Evolutionary conservation across 768 basidiomycete genomes (phyloP).

Genomic region (Suillus tomentosus): DNA sequence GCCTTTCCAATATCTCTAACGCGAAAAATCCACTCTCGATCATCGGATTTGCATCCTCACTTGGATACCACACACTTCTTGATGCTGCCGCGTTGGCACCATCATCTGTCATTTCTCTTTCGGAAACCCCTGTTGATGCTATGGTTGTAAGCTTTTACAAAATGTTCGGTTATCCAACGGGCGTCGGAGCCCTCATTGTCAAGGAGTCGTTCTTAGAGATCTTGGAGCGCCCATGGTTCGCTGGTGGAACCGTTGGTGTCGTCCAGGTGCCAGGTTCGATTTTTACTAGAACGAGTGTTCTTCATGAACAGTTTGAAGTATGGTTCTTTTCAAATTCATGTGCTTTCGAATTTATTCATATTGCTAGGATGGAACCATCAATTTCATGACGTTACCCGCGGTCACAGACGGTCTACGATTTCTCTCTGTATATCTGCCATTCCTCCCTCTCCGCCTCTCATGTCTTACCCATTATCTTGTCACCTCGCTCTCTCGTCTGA

Average conservation of each 20-base stretch:
- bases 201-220: constrained; percentile 64
- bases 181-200: constrained; percentile 77
- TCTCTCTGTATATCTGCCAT: constrained; percentile 75
- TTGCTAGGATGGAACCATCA: constrained; percentile 79
- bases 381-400: constrained; percentile 77
- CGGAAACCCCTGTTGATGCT: constrained; percentile 72
- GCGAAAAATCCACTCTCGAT: constrained; percentile 69
- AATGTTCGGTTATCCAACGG: constrained; percentile 88
- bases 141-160: constrained; percentile 88
- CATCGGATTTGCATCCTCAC: constrained; percentile 60
- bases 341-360: constrained; percentile 14
- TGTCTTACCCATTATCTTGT: constrained; percentile 65
- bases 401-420: constrained; percentile 78
- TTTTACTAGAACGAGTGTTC: constrained; percentile 57
- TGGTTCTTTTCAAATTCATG: constrained; percentile 14
- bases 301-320: constrained; percentile 82
- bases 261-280: constrained; percentile 80
- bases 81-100: constrained; percentile 84
- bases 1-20: constrained; percentile 82
- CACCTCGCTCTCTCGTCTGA: constrained; percentile 53
- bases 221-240: constrained; percentile 79
- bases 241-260: constrained; percentile 80
- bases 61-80: constrained; percentile 75
- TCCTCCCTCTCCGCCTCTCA: constrained; percentile 75
- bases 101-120: constrained; percentile 66